Evolutionary conservation across 1,139 yeast species (phyloP).

Genomic region (Hyphopichia pseudoburtonii): DNA sequence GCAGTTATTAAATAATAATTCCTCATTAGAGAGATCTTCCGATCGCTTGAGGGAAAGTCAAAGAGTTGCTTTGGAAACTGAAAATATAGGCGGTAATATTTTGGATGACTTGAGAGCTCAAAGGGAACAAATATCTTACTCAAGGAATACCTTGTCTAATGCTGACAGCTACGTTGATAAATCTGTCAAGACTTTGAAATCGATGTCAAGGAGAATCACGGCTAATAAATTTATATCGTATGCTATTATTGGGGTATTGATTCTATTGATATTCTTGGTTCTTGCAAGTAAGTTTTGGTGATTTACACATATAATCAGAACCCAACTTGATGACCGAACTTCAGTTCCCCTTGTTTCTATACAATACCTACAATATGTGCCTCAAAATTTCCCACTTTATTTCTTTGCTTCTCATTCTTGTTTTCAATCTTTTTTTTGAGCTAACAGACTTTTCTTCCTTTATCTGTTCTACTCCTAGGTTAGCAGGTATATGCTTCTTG

Average conservation of each 20-base stretch:
- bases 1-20: conserved; percentile 74
- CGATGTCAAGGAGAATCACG: conserved; percentile 94
- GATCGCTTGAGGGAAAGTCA: conserved; percentile 87
- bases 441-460: no score
- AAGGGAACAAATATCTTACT: conserved; percentile 84
- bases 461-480: no score
- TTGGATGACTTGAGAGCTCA: conserved; percentile 88
- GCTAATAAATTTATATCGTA: conserved; percentile 91
- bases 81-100: conserved; percentile 86
- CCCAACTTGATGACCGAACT: no score
- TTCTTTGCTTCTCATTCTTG: no score
- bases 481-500: no score
- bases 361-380: no score
- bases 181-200: conserved; percentile 79
- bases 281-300: conserved; percentile 82
- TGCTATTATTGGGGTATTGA: conserved; percentile 89
- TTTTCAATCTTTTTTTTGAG: no score
- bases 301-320: no score
- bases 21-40: conserved; percentile 77
- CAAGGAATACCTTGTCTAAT: conserved; percentile 79
- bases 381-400: no score
- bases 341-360: no score
- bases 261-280: conserved; percentile 79
- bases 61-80: conserved; percentile 90
- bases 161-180: conserved; percentile 94